Percentiles rank a stretch among this genome's conserved stretches.
Evolutionary conservation across 805 yeast species (phyloP).

Genomic region (Kurtzmaniella cleridarum): DNA sequence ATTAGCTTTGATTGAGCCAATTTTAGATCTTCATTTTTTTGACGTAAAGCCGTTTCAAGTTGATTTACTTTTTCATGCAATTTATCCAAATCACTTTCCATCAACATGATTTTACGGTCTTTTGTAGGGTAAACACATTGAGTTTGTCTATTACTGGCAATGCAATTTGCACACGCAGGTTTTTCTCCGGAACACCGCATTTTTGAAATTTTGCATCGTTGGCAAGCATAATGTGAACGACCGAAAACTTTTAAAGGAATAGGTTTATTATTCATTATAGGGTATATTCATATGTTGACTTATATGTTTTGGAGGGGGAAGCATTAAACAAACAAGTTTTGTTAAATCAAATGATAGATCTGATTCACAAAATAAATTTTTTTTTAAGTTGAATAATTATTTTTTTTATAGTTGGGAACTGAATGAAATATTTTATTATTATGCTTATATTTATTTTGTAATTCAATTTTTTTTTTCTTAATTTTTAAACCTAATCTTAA

Average conservation of each 20-base stretch:
- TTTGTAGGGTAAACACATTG: slow-evolving; percentile 32
- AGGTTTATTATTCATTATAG: slow-evolving; percentile 11
- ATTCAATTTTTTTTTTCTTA: too few species aligned
- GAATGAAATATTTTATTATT: too few species aligned
- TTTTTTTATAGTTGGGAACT: too few species aligned
- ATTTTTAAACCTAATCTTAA: too few species aligned
- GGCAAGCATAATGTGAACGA: slow-evolving; percentile 38
- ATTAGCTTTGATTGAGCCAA: background rate
- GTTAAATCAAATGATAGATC: too few species aligned
- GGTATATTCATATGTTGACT: too few species aligned
- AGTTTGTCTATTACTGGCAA: slow-evolving; percentile 22
- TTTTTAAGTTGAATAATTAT: too few species aligned
- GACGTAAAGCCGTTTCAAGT: slow-evolving; percentile 15
- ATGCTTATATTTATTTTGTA: too few species aligned
- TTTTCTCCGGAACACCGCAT: slow-evolving; percentile 38
- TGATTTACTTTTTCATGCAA: slow-evolving; percentile 27
- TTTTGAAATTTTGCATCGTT: slow-evolving; percentile 35
- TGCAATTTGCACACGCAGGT: slow-evolving; percentile 38
- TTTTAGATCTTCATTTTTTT: background rate
- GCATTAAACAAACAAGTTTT: too few species aligned
- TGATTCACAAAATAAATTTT: too few species aligned
- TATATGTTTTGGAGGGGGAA: too few species aligned
- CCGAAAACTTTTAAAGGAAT: slow-evolving; percentile 38
- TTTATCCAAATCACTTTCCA: slow-evolving; percentile 36
- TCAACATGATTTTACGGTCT: slow-evolving; percentile 37